These are phyloP conservation scores for Persicaria tinctoria DNA, from an alignment of 148 eudicot species.

Conservation along the genomic window DNA sequence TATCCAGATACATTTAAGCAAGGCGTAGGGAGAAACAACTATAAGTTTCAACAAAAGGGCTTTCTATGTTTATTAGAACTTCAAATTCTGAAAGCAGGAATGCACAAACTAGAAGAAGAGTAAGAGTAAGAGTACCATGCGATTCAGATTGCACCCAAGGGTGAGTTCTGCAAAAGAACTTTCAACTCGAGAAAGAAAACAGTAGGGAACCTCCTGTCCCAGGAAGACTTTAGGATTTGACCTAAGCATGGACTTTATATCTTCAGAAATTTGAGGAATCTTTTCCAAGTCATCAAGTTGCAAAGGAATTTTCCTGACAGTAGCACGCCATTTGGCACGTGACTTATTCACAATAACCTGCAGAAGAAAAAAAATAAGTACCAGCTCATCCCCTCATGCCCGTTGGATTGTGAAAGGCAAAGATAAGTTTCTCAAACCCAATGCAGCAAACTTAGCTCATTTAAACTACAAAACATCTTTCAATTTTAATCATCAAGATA, in stretches of 20 bases:
- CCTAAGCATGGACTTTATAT: conserved; percentile 64
- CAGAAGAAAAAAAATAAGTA: background rate
- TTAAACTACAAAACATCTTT: too few relatives aligned
- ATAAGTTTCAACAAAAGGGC: background rate
- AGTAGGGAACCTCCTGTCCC: conserved; percentile 79
- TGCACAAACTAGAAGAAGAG: background rate
- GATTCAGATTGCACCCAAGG: conserved; percentile 85
- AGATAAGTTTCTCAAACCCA: too few relatives aligned
- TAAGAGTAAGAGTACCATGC: conserved; percentile 39
- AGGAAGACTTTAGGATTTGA: conserved; percentile 72
- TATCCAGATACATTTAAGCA: background rate
- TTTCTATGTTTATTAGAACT: background rate
- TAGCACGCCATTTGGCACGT: conserved; percentile 74
- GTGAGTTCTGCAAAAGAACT: conserved; percentile 73
- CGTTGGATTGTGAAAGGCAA: too few relatives aligned
- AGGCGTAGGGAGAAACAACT: background rate
- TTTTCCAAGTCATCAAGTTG: conserved; percentile 51
- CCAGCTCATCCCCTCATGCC: too few relatives aligned
- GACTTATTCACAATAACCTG: conserved; percentile 96
- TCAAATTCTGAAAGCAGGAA: background rate
- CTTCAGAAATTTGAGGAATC: conserved; percentile 65
- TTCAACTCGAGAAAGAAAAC: conserved; percentile 73
- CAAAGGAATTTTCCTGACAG: conserved; percentile 60
- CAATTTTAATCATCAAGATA: too few relatives aligned
- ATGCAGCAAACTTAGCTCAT: too few relatives aligned